Evolutionary conservation across 106 monocot genomes (phyloP), one percentile per base, ranked within the genome.

Genomic region (Triglochin maritima): DNA sequence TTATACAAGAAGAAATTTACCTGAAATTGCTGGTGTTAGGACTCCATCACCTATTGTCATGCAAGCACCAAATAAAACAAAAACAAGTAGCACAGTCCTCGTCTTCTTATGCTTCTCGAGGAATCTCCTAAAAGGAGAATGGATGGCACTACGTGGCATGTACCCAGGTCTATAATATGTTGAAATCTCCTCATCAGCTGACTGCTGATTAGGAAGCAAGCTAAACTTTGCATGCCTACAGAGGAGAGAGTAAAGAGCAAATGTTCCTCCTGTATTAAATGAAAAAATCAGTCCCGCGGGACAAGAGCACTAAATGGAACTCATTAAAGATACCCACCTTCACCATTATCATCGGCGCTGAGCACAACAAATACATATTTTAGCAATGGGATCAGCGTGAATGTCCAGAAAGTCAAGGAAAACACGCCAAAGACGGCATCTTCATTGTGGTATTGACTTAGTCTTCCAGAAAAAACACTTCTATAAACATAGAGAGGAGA

Each of bases 21-120:
- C 89, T 54, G 93, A 89, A 70, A 93, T 93, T 77, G 93, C 88
- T 60, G 93, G 93, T 14, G 89, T 89, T 48, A 93, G 80, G 56
- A 89, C 63, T 43, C 89, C 93, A 73, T 93, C 89, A 66, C 93
- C 86, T 73, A 93, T 93, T 47, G 86, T 82, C 93, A 93, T 93
- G 76, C 84, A 82, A 64, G 93, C 84, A 69, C 89, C 89, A 69
- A 89, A 84, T 13, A 93, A 67, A 59, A 93, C 93, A 11, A 93
- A 53, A 50, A 93, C 56, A 2, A 93, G 80, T 53, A 93, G 73
- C 64, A 65, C 64, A 69, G 84, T 86, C 73, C 86, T 81, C 8
- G 72, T 29, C 66, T 66, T 81, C 63, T 89, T 89, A 70, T 89
- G 93, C 73, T 93, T 89, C 78, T 93, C 93, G 9, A 89, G 71